A percentile compares a stretch with the other conserved stretches of the same genome.
Conservation (phyloP, 177 flowering plant genomes). For the Vitis hybrid region DNA sequence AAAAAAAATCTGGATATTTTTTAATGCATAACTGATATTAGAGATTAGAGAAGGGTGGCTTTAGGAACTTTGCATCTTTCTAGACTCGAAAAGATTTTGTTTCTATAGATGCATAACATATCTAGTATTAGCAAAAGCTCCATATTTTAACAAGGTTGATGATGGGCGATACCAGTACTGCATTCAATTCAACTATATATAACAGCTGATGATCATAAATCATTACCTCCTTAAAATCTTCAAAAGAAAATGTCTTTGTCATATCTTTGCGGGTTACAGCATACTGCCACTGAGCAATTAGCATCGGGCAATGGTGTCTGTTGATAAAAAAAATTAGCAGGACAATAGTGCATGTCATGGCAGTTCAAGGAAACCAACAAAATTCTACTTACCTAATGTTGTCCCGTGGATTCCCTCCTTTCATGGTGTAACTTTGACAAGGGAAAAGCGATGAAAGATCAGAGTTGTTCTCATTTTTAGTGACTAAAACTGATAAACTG, state of each 20-base stretch:
- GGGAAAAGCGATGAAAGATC: constrained; percentile 54
- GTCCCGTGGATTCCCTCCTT: constrained; percentile 46
- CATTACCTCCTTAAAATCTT: constrained; percentile 69
- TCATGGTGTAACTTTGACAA: constrained; percentile 83
- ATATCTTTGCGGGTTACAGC: constrained; percentile 86
- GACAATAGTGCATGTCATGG: neutral
- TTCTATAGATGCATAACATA: no score
- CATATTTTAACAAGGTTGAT: no score
- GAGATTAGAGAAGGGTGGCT: no score
- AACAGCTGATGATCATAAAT: neutral
- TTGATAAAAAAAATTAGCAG: constrained; percentile 11
- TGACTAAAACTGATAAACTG: constrained; percentile 26
- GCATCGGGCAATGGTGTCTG: constrained; percentile 85
- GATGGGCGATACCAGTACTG: no score
- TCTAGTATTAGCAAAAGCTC: no score
- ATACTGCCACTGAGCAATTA: constrained; percentile 81
- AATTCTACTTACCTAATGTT: constrained; percentile 57
- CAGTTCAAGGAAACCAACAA: constrained; percentile 4
- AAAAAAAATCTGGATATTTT: no score
- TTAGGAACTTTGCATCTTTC: no score
- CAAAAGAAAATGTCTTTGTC: constrained; percentile 58
- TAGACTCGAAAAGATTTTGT: no score
- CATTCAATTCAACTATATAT: no score
- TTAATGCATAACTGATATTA: no score
- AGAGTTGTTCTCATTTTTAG: constrained; percentile 27